Percentiles rank a stretch among this genome's conserved stretches.
phyloP scores from a whole-genome alignment of 78 protist species.

The Goniomonas avonlea region DNA sequence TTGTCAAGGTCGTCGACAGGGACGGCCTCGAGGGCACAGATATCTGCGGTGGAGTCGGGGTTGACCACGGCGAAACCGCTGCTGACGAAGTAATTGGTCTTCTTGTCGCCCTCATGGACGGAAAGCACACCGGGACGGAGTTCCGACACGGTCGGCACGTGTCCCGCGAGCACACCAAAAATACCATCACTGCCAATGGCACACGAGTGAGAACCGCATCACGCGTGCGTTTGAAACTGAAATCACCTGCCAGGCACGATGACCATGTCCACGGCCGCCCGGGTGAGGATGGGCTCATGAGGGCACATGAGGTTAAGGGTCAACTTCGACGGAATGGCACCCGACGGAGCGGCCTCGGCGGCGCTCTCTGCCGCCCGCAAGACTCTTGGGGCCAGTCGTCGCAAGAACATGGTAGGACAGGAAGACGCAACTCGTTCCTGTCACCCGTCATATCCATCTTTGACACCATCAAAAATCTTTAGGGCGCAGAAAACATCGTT shows the following conservation, averaged over 20 bases:
- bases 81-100: constrained; percentile 6
- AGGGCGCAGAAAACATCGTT: no score
- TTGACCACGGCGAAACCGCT: constrained; percentile 7
- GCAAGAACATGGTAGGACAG: no score
- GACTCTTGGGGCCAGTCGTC: no score
- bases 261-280: not conserved
- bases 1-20: not conserved
- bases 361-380: no score
- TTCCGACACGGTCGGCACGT: constrained; percentile 11
- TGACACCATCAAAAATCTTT: no score
- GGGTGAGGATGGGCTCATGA: not conserved
- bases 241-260: no score
- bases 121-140: not conserved
- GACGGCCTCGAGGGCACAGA: constrained; percentile 7
- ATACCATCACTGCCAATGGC: constrained; percentile 11
- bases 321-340: constrained; percentile 13
- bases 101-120: not conserved
- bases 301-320: constrained; percentile 14
- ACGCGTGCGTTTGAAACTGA: no score
- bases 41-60: constrained; percentile 1
- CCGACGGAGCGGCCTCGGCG: not conserved
- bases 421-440: no score
- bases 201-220: no score
- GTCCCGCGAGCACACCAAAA: constrained; percentile 15
- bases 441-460: no score